These are phyloP conservation scores for Termitomyces eurrhizus DNA, from an alignment of 768 basidiomycete species.

Conservation along the genomic window DNA sequence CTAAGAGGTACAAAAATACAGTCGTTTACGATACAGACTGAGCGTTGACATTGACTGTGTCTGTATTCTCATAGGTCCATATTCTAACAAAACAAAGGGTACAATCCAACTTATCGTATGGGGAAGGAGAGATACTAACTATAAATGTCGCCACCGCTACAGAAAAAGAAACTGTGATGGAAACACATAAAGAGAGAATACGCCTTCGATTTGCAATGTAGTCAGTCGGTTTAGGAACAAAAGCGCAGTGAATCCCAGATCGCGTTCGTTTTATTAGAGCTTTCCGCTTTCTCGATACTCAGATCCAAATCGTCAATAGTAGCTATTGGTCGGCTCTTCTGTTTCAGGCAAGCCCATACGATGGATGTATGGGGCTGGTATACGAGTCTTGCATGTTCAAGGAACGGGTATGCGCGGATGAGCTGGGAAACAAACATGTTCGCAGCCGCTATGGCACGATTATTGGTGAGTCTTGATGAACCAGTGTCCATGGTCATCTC, in stretches of 20 bases:
- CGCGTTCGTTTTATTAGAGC: neutral
- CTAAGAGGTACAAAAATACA: too few relatives aligned
- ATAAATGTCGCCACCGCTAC: too few relatives aligned
- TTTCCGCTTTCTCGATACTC: slow-evolving; percentile 13
- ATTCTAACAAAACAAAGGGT: too few relatives aligned
- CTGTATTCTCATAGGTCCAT: too few relatives aligned
- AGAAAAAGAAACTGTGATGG: too few relatives aligned
- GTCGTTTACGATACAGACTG: too few relatives aligned
- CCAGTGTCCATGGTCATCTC: slow-evolving; percentile 14
- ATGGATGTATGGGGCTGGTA: slow-evolving; percentile 15
- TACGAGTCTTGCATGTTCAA: slow-evolving; percentile 13
- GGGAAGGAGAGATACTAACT: too few relatives aligned
- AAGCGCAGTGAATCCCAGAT: slow-evolving; percentile 1
- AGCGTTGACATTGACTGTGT: too few relatives aligned
- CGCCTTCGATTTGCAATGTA: neutral
- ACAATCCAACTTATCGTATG: too few relatives aligned
- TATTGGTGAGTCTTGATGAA: slow-evolving; percentile 10
- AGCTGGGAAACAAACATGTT: slow-evolving; percentile 13
- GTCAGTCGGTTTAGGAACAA: neutral
- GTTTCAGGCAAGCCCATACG: slow-evolving; percentile 12
- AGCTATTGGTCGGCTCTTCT: neutral
- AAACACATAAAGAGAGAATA: neutral
- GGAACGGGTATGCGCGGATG: slow-evolving; percentile 13
- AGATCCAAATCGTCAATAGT: slow-evolving; percentile 9
- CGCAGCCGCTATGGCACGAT: slow-evolving; percentile 12